These are phyloP conservation scores for Aspergillus pseudonomiae DNA, from an alignment of 2,329 filamentous ascomycete genomes.

Conservation along the genomic window DNA sequence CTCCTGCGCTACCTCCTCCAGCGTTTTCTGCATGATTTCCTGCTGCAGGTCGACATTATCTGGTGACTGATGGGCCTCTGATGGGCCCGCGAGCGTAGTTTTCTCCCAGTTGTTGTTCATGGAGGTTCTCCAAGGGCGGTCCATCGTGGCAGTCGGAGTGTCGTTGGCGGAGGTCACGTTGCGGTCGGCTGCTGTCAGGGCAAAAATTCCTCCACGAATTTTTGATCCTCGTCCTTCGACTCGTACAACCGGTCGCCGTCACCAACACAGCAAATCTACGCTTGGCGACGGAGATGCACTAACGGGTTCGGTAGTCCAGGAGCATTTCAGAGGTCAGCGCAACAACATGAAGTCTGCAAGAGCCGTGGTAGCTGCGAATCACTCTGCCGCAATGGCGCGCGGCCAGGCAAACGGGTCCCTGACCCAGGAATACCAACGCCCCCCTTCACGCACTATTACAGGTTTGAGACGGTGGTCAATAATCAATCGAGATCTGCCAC, in stretches of 20 bases:
- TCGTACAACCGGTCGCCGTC: not conserved
- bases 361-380: conserved; percentile 37
- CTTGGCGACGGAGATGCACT: conserved; percentile 10
- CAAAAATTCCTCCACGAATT: conserved; percentile 16
- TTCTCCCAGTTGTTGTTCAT: not conserved
- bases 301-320: conserved; percentile 6
- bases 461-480: conserved; percentile 84
- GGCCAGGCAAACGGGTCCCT: conserved; percentile 31
- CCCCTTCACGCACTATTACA: conserved; percentile 63
- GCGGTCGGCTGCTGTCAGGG: conserved; percentile 13
- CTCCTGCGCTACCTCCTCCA: conserved; percentile 47
- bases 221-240: not conserved
- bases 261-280: conserved; percentile 3
- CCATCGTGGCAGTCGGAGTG: not conserved
- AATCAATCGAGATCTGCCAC: conserved; percentile 70
- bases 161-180: conserved; percentile 24
- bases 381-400: conserved; percentile 29
- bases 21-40: conserved; percentile 48
- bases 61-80: conserved; percentile 33
- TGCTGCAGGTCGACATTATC: conserved; percentile 46
- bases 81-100: not conserved
- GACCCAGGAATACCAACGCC: conserved; percentile 24
- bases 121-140: not conserved
- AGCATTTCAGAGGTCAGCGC: conserved; percentile 5
- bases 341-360: conserved; percentile 40